Base-by-base conservation (phyloP, 805 yeast species). In the Alloascoidea africana region DNA sequence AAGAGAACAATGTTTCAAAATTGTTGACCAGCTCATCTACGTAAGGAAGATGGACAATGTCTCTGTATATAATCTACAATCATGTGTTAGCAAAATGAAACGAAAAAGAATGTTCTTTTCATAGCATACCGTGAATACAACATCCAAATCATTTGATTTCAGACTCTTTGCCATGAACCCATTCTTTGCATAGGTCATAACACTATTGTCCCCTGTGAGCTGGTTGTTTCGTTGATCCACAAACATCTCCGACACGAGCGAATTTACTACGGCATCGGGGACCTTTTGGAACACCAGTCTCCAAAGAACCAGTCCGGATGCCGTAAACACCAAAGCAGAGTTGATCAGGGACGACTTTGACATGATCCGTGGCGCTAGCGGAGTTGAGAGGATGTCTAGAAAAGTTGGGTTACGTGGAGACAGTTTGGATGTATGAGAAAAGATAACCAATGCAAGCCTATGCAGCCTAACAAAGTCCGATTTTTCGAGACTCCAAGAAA, bases 271-370 rank as follows among this genome's bases (percentile, higher is more conserved):
- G 2, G 56, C 35, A 13, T 55, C 57, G 1, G 72, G 54, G 14
- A 67, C 58, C 42, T 54, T 58, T 47, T 46, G 60, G 2, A 61
- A 55, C 18, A 64, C 59, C 40, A 64, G 53, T 46, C 63, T 62
- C 65, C 66, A 73, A 13, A 65, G 55, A 16, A 74, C 74, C 6
- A 63, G 50, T 1, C 82, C 82, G 5, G 70, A 64, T 1, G 65
- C 62, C 3, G 67, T 58, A 50, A 73, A 71, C 1, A 73, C 59
- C 5, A 63, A 46, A 39, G 70, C 59, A 44, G 63, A 70, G 44
- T 68, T 74, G 34, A 68, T 58, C 73, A 65, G 30, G n/a, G 30
- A 23, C 8, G 30, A n/a, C n/a, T 62, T 14, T 8, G 14, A 16
- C 6, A 11, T 23, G n/a, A 23, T 23, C 30, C n/a, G n/a, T n/a